Conservation (phyloP, 2,329 filamentous ascomycete species). For the Tolypocladium amazonense region DNA sequence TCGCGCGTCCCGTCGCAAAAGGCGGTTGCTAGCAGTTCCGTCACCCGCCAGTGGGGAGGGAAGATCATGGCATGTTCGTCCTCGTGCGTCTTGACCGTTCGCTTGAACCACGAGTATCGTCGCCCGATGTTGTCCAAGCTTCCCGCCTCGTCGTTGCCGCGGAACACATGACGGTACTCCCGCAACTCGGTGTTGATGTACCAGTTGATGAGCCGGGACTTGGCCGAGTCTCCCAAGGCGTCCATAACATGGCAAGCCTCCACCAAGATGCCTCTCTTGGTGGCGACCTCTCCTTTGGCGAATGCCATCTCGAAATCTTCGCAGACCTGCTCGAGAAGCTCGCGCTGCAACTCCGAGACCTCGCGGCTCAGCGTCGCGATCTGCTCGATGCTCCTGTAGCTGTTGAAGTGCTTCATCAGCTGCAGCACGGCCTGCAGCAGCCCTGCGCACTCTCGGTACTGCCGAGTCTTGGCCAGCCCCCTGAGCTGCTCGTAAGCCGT, state of each 20-base stretch:
- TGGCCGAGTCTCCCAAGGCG: slow-evolving; percentile 79
- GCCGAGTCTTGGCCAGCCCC: slow-evolving; percentile 69
- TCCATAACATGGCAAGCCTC: slow-evolving; percentile 94
- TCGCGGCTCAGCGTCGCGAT: slow-evolving; percentile 88
- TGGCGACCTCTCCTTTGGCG: slow-evolving; percentile 70
- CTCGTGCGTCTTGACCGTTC: slow-evolving; percentile 92
- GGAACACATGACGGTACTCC: slow-evolving; percentile 92
- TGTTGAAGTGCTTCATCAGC: slow-evolving; percentile 97
- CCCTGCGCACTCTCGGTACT: slow-evolving; percentile 92
- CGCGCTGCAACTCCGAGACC: slow-evolving; percentile 85
- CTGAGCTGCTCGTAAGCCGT: slow-evolving; percentile 97
- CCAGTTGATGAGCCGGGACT: slow-evolving; percentile 78
- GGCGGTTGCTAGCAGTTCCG: slow-evolving; percentile 77
- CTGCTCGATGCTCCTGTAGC: slow-evolving; percentile 94
- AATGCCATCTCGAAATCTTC: slow-evolving; percentile 97
- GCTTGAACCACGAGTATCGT: slow-evolving; percentile 91
- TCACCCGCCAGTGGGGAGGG: slow-evolving; percentile 77
- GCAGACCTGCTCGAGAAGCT: slow-evolving; percentile 93
- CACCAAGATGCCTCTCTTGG: slow-evolving; percentile 58
- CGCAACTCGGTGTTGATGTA: slow-evolving; percentile 95
- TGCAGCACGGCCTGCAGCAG: slow-evolving; percentile 91
- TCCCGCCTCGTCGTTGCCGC: slow-evolving; percentile 92
- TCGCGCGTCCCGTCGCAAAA: slow-evolving; percentile 95
- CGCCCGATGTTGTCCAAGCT: slow-evolving; percentile 93
- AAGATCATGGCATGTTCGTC: slow-evolving; percentile 86